phyloP scores from a whole-genome alignment of 768 basidiomycete species.

The Naganishia vaughanmartiniae region DNA sequence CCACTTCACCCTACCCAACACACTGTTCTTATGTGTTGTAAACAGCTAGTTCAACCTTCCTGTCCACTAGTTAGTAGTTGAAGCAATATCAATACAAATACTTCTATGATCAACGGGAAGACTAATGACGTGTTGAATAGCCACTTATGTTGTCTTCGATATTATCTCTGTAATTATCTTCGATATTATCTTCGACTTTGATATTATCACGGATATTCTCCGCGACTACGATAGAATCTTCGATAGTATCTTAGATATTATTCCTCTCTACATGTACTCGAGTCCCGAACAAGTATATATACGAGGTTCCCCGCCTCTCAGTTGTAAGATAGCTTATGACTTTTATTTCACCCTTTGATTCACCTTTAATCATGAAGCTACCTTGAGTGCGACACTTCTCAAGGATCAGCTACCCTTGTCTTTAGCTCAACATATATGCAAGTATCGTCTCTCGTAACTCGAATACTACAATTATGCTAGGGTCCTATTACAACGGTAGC shows the following conservation, averaged over 20 bases:
- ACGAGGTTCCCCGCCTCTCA: background rate
- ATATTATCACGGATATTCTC: background rate
- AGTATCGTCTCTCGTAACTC: background rate
- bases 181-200: background rate
- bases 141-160: background rate
- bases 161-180: background rate
- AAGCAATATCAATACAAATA: too few species aligned
- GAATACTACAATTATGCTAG: background rate
- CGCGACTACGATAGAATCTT: too few species aligned
- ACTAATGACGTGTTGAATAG: too few species aligned
- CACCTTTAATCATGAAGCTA: background rate
- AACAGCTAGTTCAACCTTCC: too few species aligned
- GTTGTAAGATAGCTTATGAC: background rate
- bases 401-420: background rate
- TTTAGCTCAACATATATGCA: background rate
- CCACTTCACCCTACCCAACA: too few species aligned
- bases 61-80: too few species aligned
- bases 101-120: too few species aligned
- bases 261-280: too few species aligned
- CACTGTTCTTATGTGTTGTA: too few species aligned
- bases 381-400: background rate
- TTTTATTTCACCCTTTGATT: background rate
- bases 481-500: too few species aligned
- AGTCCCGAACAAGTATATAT: background rate
- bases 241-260: too few species aligned